Conservation (phyloP, 176 grass and related monocot genomes). For the Miscanthus lutarioriparius region DNA sequence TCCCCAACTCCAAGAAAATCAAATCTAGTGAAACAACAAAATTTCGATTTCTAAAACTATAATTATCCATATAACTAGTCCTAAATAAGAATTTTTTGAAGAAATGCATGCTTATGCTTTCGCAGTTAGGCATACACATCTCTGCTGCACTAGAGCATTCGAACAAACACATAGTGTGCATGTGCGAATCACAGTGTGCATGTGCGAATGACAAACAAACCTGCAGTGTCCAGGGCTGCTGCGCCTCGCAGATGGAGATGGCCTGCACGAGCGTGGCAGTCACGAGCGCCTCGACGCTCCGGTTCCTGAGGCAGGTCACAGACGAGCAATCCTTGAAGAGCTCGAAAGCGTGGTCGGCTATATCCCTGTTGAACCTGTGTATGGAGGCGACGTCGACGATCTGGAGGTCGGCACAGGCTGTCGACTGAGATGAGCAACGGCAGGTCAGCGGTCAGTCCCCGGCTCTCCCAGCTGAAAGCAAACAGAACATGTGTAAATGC, state of each 20-base stretch:
- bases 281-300: slow-evolving; percentile 81
- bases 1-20: background rate
- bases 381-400: slow-evolving; percentile 85
- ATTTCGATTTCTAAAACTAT: background rate
- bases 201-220: background rate
- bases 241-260: slow-evolving; percentile 65
- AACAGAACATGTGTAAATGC: no score
- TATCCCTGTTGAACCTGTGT: slow-evolving; percentile 63
- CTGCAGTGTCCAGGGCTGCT: background rate
- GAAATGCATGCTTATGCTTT: background rate
- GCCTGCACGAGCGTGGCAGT: no score
- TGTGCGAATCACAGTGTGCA: no score
- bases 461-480: no score
- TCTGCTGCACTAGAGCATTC: slow-evolving; percentile 11
- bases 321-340: slow-evolving; percentile 86
- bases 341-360: slow-evolving; percentile 87
- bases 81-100: background rate
- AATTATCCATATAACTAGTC: background rate
- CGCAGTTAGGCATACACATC: background rate
- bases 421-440: slow-evolving; percentile 54
- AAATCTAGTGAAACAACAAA: background rate
- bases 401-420: slow-evolving; percentile 76
- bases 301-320: slow-evolving; percentile 80
- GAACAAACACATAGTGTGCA: slow-evolving; percentile 1
- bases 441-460: no score